Percentiles rank a stretch among this genome's conserved stretches.
Conservation (phyloP, 495 filamentous ascomycete species). For the Penicillium salamii region DNA sequence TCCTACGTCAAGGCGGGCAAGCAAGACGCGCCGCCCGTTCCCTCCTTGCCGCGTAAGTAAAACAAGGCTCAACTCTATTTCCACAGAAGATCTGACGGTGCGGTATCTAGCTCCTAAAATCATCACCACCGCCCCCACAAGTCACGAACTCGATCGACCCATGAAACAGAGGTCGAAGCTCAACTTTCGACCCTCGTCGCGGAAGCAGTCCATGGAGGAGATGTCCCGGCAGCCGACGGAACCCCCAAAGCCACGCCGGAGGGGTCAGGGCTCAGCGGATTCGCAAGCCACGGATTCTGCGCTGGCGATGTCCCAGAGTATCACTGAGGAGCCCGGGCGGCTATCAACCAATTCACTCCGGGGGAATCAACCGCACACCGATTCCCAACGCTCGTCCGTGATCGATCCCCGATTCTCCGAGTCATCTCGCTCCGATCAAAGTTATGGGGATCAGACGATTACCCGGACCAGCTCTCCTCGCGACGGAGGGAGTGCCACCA, state of each 20-base stretch:
- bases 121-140: conserved; percentile 87
- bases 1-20: conserved; percentile 66
- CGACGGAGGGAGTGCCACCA: conserved; percentile 40
- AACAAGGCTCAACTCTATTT: conserved; percentile 3
- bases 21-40: conserved; percentile 66
- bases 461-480: conserved; percentile 25
- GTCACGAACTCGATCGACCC: conserved; percentile 52
- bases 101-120: conserved; percentile 71
- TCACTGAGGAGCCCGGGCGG: conserved; percentile 67
- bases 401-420: conserved; percentile 77
- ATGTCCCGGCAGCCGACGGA: conserved; percentile 20
- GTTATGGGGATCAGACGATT: conserved; percentile 68
- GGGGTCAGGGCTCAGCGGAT: conserved; percentile 30
- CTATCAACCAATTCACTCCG: conserved; percentile 49
- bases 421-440: conserved; percentile 87
- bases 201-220: conserved; percentile 36
- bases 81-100: neutral
- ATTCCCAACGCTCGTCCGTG: conserved; percentile 64
- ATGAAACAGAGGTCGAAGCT: conserved; percentile 50
- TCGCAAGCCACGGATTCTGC: conserved; percentile 38
- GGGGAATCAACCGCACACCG: conserved; percentile 61
- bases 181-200: conserved; percentile 28
- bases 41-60: conserved; percentile 68
- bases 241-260: conserved; percentile 17
- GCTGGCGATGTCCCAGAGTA: conserved; percentile 48